Conservation (phyloP, 208 protist genomes). For the Leptomonas seymouri region DNA sequence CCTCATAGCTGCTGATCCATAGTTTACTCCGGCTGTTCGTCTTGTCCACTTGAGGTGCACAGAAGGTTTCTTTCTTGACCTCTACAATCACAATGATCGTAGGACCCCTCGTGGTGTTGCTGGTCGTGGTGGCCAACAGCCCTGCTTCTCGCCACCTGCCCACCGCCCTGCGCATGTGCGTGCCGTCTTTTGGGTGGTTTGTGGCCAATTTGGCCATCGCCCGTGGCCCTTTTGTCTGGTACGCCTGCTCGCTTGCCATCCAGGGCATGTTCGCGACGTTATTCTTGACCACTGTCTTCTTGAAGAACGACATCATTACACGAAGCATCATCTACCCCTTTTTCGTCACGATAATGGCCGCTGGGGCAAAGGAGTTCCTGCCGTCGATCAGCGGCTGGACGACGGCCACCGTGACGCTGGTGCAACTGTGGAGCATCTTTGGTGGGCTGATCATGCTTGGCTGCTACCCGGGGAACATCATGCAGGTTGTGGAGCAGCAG, state of each 20-base stretch:
- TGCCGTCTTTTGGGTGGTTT: conserved; percentile 39
- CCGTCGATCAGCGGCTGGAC: not conserved
- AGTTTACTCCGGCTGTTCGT: too few relatives aligned
- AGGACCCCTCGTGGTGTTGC: not conserved
- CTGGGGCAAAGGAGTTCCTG: conserved; percentile 22
- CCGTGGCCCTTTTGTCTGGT: conserved; percentile 19
- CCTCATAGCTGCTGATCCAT: too few relatives aligned
- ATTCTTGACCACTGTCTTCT: conserved; percentile 16
- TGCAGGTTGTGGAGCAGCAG: conserved; percentile 51
- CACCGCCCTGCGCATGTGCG: conserved; percentile 14
- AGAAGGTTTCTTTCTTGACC: too few relatives aligned
- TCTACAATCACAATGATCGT: conserved; percentile 25
- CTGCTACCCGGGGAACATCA: conserved; percentile 62
- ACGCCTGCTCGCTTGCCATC: conserved; percentile 21
- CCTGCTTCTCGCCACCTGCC: conserved; percentile 26
- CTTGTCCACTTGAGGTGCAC: not conserved
- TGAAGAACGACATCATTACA: conserved; percentile 24
- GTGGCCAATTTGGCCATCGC: conserved; percentile 38
- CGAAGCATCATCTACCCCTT: conserved; percentile 29
- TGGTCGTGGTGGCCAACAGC: conserved; percentile 23
- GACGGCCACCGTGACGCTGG: conserved; percentile 12
- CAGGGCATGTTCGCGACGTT: conserved; percentile 38
- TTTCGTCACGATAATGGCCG: conserved; percentile 15
- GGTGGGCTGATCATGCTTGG: conserved; percentile 51
- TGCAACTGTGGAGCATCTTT: conserved; percentile 56